Evolutionary conservation across 805 yeast species (phyloP).

Genomic region (Debaryomyces castellii): DNA sequence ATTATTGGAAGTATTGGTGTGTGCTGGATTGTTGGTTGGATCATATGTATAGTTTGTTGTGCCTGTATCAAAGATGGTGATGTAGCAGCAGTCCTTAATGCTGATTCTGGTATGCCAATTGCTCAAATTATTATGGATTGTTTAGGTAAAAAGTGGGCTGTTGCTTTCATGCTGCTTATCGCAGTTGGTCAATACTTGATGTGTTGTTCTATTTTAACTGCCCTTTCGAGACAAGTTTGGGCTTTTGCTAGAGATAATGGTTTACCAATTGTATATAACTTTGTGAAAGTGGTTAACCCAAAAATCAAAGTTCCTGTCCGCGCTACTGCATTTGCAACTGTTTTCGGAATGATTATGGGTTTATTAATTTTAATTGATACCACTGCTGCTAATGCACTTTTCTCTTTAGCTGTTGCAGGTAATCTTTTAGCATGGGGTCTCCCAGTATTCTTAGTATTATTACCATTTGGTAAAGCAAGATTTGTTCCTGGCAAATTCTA

Average conservation of each 20-base stretch:
- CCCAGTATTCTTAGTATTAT: constrained; percentile 56
- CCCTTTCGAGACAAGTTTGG: constrained; percentile 70
- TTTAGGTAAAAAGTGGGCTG: constrained; percentile 63
- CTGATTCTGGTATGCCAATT: constrained; percentile 58
- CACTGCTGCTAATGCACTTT: constrained; percentile 67
- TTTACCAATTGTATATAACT: constrained; percentile 54
- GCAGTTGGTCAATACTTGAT: constrained; percentile 62
- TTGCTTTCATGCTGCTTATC: constrained; percentile 59
- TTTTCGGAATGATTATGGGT: constrained; percentile 53
- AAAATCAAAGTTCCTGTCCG: constrained; percentile 61
- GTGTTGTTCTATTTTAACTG: constrained; percentile 63
- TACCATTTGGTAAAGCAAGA: constrained; percentile 48
- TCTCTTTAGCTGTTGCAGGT: constrained; percentile 62
- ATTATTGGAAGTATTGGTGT: constrained; percentile 57
- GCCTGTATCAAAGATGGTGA: constrained; percentile 55
- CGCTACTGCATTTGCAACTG: constrained; percentile 57
- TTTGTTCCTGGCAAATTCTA: constrained; percentile 69
- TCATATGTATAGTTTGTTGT: constrained; percentile 50
- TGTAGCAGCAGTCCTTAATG: constrained; percentile 38
- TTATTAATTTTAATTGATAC: constrained; percentile 56
- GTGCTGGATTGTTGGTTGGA: constrained; percentile 61
- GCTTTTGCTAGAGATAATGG: constrained; percentile 80
- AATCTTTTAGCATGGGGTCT: constrained; percentile 61
- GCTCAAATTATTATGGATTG: constrained; percentile 65
- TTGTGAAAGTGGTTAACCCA: constrained; percentile 57